phyloP scores from a whole-genome alignment of 2,329 filamentous ascomycete species.

The Alternaria sp. region DNA sequence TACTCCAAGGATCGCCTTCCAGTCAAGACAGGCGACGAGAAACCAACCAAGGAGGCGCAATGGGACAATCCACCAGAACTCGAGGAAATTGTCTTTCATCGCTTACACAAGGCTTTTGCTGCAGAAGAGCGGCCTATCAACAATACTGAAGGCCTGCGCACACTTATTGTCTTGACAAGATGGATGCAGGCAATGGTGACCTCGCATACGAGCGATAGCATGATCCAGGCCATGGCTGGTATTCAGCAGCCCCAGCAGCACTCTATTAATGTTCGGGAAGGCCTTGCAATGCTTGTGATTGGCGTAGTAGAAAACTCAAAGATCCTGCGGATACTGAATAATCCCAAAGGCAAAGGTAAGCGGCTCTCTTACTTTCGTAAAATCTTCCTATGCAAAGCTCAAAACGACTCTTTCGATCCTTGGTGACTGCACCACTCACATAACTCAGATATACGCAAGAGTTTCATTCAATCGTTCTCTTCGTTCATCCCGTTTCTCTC shows the following conservation, averaged over 20 bases:
- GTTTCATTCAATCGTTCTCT: conserved; percentile 43
- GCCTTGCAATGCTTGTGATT: conserved; percentile 70
- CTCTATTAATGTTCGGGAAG: conserved; percentile 69
- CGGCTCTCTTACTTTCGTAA: not conserved
- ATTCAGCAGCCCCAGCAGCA: conserved; percentile 60
- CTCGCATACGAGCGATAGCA: conserved; percentile 50
- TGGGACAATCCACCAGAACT: conserved; percentile 48
- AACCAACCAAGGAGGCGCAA: conserved; percentile 29
- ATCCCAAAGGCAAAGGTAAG: conserved; percentile 63
- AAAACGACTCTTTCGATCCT: not conserved
- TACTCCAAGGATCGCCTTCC: conserved; percentile 46
- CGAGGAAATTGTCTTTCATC: conserved; percentile 50
- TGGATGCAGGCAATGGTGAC: conserved; percentile 54
- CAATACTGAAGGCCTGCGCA: conserved; percentile 41
- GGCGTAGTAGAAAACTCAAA: conserved; percentile 67
- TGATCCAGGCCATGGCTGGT: conserved; percentile 52
- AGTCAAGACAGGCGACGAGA: conserved; percentile 29
- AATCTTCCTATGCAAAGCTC: not conserved
- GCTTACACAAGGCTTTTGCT: conserved; percentile 47
- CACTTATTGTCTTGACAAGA: conserved; percentile 40
- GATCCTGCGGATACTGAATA: conserved; percentile 63
- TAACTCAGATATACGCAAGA: conserved; percentile 42
- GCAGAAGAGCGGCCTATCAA: conserved; percentile 44
- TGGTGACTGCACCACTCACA: conserved; percentile 7
- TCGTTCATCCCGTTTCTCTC: conserved; percentile 56